Evolutionary conservation across 2,329 filamentous ascomycete species (phyloP), one percentile per base, ranked within the genome.

Genomic region (Penicillium sp.): DNA sequence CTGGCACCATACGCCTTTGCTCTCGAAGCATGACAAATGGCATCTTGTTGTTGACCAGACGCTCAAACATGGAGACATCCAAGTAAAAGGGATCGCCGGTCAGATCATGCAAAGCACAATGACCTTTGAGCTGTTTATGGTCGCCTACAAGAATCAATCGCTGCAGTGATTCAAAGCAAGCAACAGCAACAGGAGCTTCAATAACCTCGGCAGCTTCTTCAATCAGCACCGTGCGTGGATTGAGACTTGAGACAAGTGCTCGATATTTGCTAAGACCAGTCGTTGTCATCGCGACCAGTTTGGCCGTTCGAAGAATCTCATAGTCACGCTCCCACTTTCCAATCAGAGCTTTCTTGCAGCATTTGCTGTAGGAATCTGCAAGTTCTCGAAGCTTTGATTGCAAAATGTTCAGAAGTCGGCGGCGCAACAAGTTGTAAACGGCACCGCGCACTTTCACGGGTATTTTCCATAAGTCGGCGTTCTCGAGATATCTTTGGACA

Each of bases 181-280:
- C 76, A 4, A 73, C 77, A 7, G 76, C 69, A 30, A 84, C 70
- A 1, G 78, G 79, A 4, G 69, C 72, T 51, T 78, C 75, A 3
- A 75, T 75, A 0, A 83, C 85, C 58, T 94, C 86, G 0, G 86
- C 87, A 0, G 86, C 84, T 66, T 93, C 84, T 69, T 93, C 85
- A 33, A 94, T 81, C 25, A 94, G 67, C 10, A 91, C 73, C 3
- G 87, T 72, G 16, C 73, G 78, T 0, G 87, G 86, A 18, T 77
- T 71, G 4, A 91, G 59, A 2, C 78, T 78, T 1, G 81, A 73
- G 15, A 94, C 70, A 2, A 91, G 70, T 1, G 76, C 78, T 3
- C 87, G 80, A 46, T 93, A 91, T 53, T 94, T 94, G 63, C 82
- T 83, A 7, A 94, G 60, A 1, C 87, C 87, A 0, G 88, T 94